phyloP scores from a whole-genome alignment of 2,329 filamentous ascomycete species.

The Metarhizium brunneum region DNA sequence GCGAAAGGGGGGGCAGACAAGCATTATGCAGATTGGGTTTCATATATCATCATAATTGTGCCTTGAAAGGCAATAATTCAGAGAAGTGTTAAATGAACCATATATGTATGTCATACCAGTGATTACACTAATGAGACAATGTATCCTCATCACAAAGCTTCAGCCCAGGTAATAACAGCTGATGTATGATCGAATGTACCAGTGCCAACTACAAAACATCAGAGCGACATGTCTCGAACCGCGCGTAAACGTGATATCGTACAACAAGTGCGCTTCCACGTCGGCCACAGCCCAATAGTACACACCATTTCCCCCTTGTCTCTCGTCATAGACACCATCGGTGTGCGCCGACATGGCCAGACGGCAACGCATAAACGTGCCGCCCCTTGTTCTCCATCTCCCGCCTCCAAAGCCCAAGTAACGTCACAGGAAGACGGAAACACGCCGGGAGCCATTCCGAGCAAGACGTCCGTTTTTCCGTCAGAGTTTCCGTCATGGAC shows the following conservation, averaged over 20 bases:
- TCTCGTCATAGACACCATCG: background rate
- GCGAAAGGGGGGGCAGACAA: background rate
- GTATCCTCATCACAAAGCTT: no score
- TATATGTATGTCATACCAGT: no score
- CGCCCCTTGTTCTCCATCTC: background rate
- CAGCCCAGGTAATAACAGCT: no score
- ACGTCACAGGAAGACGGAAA: background rate
- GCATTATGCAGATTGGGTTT: background rate
- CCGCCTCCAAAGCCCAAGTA: background rate
- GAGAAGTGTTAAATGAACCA: no score
- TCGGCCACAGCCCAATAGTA: background rate
- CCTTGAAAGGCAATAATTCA: no score
- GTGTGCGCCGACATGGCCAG: background rate
- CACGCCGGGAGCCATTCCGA: background rate
- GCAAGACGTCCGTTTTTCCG: no score
- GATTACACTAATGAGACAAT: no score
- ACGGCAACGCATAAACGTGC: background rate
- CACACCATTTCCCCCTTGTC: background rate
- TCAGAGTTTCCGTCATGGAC: no score
- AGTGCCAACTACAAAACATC: background rate
- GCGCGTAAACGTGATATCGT: background rate
- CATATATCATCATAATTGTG: no score
- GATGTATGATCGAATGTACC: no score
- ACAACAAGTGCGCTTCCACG: background rate
- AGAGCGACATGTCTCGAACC: background rate